Base-by-base conservation (phyloP, 2,329 filamentous ascomycete species). In the Venturia effusa region DNA sequence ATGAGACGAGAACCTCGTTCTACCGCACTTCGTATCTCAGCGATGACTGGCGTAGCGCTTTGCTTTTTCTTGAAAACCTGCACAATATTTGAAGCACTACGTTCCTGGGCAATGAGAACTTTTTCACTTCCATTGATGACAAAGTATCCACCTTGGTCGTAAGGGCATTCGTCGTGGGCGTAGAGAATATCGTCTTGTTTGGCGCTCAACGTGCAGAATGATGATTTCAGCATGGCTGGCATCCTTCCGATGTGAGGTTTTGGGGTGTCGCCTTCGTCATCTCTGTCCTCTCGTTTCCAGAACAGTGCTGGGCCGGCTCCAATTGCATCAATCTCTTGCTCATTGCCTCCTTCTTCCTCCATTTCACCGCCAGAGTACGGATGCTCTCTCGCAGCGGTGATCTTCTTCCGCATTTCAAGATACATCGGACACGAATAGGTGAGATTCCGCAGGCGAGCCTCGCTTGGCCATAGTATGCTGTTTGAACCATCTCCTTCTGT, bases 91-190 rank as follows among this genome's bases (percentile, higher is more conserved):
- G 93, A 94, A 48, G 94, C 94, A 73, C 92, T 97, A 67, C 94
- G 89, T 77, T 99, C 94, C 75, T 99, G 94, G 1, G 94, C 94
- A 71, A 99, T 99, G 69, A 99, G 79, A 27, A 99, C 94, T 81
- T 99, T 99, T 74, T 99, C 94, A 76, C 90, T 96, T 54, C 94
- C 94, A 78, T 99, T 99, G 82, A 99, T 99, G 71, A 99, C 91
- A 73, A 99, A 99, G 77, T 99, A 99, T 68, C 94, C 94, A 69
- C 94, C 94, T 73, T 97, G 94, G 72, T 99, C 94, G 75, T 97
- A 99, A 0, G 94, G 94, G 69, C 94, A 99, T 77, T 99, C 94
- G 73, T 96, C 96, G 75, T 95, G 87, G 59, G 89, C 83, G 74
- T 96, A 97, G 1, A 99, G 82, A 61, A 90, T 88, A 62, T 94